phyloP scores from a whole-genome alignment of 129 eudicot genomes.

The Escallonia rubra region DNA sequence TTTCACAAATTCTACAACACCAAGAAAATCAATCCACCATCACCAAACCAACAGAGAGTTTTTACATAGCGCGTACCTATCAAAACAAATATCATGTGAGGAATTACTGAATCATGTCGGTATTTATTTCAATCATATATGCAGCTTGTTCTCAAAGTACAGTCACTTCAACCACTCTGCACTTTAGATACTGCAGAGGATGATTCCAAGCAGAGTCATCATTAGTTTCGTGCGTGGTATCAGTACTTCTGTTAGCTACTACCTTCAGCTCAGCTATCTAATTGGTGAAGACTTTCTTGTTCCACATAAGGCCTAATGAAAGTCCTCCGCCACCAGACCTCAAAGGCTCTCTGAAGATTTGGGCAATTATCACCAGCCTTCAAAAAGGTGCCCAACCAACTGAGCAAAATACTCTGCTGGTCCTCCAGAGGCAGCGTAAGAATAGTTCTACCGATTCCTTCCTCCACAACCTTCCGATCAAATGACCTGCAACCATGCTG shows the following conservation, averaged over 20 bases:
- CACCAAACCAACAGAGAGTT: background rate
- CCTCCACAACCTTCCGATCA: slow-evolving; percentile 89
- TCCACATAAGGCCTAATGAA: slow-evolving; percentile 72
- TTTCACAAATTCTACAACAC: slow-evolving; percentile 3
- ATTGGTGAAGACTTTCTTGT: slow-evolving; percentile 32
- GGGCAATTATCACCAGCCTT: slow-evolving; percentile 90
- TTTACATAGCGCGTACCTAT: too few species aligned
- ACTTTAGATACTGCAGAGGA: background rate
- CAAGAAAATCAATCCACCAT: background rate
- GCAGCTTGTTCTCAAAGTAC: background rate
- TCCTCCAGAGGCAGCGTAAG: slow-evolving; percentile 93
- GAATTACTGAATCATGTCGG: background rate
- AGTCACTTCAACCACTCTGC: background rate
- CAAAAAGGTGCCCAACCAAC: slow-evolving; percentile 79
- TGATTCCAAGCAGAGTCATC: background rate
- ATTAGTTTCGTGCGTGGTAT: background rate
- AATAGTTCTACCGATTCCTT: slow-evolving; percentile 92
- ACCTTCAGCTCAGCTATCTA: slow-evolving; percentile 22
- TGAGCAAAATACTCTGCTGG: slow-evolving; percentile 79
- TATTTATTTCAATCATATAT: background rate
- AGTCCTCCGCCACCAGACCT: slow-evolving; percentile 99
- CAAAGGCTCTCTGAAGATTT: slow-evolving; percentile 89
- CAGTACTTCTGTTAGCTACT: background rate
- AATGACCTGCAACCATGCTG: slow-evolving; percentile 88
- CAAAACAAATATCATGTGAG: background rate